Conservation (phyloP, 192 early-diverging fungal species). For the Chytriomyces sp. region DNA sequence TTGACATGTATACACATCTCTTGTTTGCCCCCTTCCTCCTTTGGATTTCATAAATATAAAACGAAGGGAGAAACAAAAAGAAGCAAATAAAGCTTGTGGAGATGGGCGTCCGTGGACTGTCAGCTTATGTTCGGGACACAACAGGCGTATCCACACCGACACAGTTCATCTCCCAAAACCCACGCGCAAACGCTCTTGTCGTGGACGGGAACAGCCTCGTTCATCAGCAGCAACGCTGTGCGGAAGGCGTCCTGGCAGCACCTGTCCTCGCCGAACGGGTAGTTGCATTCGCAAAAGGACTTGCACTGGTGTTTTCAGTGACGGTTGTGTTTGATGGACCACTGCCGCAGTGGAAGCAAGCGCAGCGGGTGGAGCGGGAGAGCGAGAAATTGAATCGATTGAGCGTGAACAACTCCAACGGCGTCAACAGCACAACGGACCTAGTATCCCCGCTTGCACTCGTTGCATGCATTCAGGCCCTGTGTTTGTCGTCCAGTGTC, state of each 20-base stretch:
- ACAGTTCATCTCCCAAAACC: neutral
- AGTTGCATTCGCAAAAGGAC: neutral
- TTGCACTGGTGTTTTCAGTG: neutral
- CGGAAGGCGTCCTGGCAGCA: neutral
- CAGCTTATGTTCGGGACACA: slow-evolving; percentile 6
- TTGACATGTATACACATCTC: neutral
- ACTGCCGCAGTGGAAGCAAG: slow-evolving; percentile 35
- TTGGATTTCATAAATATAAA: neutral
- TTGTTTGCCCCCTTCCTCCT: neutral
- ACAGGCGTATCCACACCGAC: slow-evolving; percentile 3
- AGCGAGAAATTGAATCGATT: slow-evolving; percentile 30
- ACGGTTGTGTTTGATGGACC: slow-evolving; percentile 37
- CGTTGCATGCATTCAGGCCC: slow-evolving; percentile 31
- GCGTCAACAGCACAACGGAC: neutral
- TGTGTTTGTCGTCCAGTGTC: neutral
- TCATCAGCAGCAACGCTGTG: neutral
- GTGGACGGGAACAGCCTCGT: slow-evolving; percentile 30
- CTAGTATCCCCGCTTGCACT: slow-evolving; percentile 13
- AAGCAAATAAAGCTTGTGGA: neutral
- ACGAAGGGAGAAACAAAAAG: neutral
- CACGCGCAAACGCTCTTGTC: slow-evolving; percentile 3
- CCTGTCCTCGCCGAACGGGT: neutral
- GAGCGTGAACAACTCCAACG: neutral
- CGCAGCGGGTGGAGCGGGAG: slow-evolving; percentile 32
- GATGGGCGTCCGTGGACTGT: slow-evolving; percentile 32